Evolutionary conservation across 78 protist genomes (phyloP).

Genomic region (Goniomonas avonlea): DNA sequence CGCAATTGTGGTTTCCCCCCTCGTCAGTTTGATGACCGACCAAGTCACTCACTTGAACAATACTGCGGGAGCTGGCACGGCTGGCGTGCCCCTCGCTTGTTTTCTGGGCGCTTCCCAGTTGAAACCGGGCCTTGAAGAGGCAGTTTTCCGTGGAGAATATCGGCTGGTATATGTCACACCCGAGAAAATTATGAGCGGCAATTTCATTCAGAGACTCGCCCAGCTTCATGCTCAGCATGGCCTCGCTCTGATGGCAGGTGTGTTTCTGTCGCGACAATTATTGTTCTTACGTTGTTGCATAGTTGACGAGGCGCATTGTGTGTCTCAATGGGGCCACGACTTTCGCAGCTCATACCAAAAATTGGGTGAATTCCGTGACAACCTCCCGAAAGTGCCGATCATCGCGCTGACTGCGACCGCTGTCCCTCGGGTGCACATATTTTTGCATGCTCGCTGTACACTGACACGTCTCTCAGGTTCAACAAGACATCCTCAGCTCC

Average conservation of each 20-base stretch:
- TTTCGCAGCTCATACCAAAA: neutral
- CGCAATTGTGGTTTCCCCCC: neutral
- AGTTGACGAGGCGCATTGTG: constrained; percentile 27
- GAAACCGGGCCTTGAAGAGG: neutral
- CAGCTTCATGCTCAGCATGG: neutral
- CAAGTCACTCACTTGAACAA: neutral
- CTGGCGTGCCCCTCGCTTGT: too few relatives aligned
- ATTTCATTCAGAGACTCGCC: neutral
- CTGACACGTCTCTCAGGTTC: neutral
- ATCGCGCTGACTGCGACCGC: constrained; percentile 17
- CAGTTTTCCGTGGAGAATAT: neutral
- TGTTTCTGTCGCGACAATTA: too few relatives aligned
- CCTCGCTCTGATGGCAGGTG: neutral
- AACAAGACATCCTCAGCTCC: neutral
- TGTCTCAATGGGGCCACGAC: constrained; percentile 12
- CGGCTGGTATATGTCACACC: neutral
- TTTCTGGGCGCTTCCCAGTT: neutral
- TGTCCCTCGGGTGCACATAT: neutral
- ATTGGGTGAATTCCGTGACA: neutral
- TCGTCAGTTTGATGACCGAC: constrained; percentile 16
- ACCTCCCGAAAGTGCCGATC: neutral
- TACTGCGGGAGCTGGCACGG: too few relatives aligned
- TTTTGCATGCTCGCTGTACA: neutral
- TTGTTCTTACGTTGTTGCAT: too few relatives aligned
- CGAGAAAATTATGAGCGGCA: neutral